phyloP scores from a whole-genome alignment of 129 eudicot species.

The Helianthus annuus region DNA sequence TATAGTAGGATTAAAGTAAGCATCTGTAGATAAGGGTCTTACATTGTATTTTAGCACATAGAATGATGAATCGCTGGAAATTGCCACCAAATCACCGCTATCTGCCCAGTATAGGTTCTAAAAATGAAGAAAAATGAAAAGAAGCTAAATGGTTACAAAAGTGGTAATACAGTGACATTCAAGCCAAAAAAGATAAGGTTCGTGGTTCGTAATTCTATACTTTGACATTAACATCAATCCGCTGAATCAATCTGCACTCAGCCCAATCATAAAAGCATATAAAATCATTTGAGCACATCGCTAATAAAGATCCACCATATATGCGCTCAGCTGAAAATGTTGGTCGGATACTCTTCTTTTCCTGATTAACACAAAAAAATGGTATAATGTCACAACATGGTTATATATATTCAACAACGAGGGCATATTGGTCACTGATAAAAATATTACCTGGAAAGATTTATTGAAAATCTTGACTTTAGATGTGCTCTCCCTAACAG shows the following conservation, averaged over 20 bases:
- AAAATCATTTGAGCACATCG: conserved; percentile 95
- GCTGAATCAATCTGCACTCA: conserved; percentile 85
- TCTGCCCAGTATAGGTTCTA: conserved; percentile 99
- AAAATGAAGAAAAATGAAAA: conserved; percentile 19
- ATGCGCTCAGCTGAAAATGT: conserved; percentile 92
- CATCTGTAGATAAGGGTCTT: conserved; percentile 23
- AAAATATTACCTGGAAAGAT: conserved; percentile 63
- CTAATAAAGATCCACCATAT: conserved; percentile 82
- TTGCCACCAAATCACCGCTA: conserved; percentile 94
- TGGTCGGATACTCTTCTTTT: conserved; percentile 92
- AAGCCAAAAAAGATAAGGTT: neutral
- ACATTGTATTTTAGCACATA: conserved; percentile 88
- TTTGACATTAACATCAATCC: conserved; percentile 92
- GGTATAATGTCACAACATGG: neutral
- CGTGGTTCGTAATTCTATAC: conserved; percentile 37
- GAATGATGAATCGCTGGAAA: conserved; percentile 86
- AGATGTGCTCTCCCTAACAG: conserved; percentile 96
- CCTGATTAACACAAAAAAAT: conserved; percentile 44
- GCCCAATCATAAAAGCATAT: conserved; percentile 98
- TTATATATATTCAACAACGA: neutral
- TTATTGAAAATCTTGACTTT: conserved; percentile 84
- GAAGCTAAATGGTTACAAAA: conserved; percentile 1
- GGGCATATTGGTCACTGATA: neutral
- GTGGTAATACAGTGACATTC: neutral
- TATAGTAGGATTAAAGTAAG: neutral